Evolutionary conservation across 257 asterid species (phyloP).

Genomic region (Plectranthus barbatus): DNA sequence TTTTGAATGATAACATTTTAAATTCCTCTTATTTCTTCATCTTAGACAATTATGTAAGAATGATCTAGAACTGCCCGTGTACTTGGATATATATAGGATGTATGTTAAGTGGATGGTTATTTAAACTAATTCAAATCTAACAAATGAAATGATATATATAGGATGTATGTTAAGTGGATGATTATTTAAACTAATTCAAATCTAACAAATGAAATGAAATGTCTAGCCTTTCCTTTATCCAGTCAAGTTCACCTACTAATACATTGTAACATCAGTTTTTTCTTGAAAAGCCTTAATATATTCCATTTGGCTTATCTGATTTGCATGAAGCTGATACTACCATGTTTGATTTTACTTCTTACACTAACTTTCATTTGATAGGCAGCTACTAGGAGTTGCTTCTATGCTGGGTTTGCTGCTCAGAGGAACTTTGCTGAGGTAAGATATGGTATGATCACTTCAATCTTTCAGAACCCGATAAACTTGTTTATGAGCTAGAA

Average conservation of each 20-base stretch:
- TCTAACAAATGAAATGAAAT: background rate
- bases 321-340: background rate
- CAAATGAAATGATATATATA: background rate
- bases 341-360: background rate
- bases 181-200: background rate
- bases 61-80: background rate
- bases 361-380: conserved; percentile 27
- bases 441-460: background rate
- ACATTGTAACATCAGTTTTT: background rate
- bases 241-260: background rate
- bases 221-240: background rate
- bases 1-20: background rate
- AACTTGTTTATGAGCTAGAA: background rate
- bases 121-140: background rate
- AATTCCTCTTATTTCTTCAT: background rate
- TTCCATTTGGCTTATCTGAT: background rate
- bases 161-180: background rate
- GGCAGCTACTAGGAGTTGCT: conserved; percentile 98
- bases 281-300: conserved; percentile 2
- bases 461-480: background rate
- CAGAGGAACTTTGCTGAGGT: conserved; percentile 99
- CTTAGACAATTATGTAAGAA: background rate
- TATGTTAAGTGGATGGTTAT: background rate
- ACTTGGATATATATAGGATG: background rate
- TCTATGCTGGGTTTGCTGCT: conserved; percentile 98